These are phyloP conservation scores for Keithomyces neogunnii DNA, from an alignment of 2,329 filamentous ascomycete genomes.

Conservation along the genomic window DNA sequence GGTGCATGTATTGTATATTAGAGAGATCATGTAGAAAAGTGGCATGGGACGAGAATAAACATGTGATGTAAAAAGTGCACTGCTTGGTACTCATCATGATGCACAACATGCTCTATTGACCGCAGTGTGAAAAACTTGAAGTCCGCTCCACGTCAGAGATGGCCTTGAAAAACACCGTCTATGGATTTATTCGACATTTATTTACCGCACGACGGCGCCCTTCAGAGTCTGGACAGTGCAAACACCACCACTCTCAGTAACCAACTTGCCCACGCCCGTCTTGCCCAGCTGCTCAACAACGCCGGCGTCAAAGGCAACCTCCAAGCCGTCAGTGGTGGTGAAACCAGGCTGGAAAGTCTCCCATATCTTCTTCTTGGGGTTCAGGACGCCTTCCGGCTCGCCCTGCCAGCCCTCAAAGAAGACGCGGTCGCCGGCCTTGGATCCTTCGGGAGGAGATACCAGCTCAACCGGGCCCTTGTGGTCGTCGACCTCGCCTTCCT, in stretches of 20 bases:
- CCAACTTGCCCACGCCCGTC: constrained; percentile 58
- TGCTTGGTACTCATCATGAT: too few relatives aligned
- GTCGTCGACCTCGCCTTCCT: constrained; percentile 75
- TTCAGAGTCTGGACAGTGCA: constrained; percentile 79
- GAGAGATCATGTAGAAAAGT: neutral
- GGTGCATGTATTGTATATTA: neutral
- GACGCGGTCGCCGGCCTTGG: constrained; percentile 77
- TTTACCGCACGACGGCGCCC: constrained; percentile 69
- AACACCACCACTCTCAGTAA: constrained; percentile 67
- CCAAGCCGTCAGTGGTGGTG: constrained; percentile 71
- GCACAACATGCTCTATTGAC: neutral
- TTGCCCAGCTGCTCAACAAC: constrained; percentile 70
- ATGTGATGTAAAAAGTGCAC: neutral
- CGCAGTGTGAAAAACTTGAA: neutral
- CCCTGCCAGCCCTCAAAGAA: constrained; percentile 93
- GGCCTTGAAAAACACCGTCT: neutral
- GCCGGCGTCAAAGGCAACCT: constrained; percentile 78
- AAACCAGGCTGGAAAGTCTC: constrained; percentile 95
- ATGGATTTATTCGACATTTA: constrained; percentile 54
- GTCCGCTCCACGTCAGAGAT: neutral
- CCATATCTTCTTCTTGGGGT: constrained; percentile 99
- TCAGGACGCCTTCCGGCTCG: constrained; percentile 85
- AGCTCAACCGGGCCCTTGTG: constrained; percentile 90
- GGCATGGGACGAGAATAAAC: neutral
- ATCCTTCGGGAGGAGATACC: constrained; percentile 69